Evolutionary conservation across 1,284 basidiomycete species (phyloP).

Genomic region (Apiotrichum akiyoshidainum): DNA sequence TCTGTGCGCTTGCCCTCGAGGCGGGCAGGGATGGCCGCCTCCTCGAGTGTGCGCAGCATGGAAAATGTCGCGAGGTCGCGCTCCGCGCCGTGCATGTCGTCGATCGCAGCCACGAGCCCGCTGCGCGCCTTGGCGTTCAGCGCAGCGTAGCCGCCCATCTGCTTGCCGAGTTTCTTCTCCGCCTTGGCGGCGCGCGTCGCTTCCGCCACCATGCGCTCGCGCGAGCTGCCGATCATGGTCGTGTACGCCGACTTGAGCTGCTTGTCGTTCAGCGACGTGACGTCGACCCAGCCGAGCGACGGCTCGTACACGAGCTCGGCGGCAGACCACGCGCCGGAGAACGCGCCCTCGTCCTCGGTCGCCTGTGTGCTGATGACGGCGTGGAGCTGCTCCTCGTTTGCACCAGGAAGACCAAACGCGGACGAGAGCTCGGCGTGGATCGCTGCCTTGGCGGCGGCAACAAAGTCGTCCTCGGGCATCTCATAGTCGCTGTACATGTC

Average conservation of each 20-base stretch:
- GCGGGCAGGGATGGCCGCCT: conserved; percentile 68
- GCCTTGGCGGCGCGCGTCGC: conserved; percentile 75
- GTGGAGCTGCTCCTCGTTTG: conserved; percentile 71
- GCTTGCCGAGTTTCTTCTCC: conserved; percentile 87
- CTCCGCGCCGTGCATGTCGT: conserved; percentile 64
- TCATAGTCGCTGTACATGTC: conserved; percentile 69
- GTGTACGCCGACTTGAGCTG: conserved; percentile 66
- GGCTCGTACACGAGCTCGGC: conserved; percentile 64
- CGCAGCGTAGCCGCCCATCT: conserved; percentile 84
- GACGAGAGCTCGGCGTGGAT: conserved; percentile 78
- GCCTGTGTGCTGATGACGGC: conserved; percentile 65
- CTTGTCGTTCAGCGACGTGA: conserved; percentile 58
- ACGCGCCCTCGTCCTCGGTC: conserved; percentile 60
- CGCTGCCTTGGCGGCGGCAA: conserved; percentile 67
- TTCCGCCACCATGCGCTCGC: conserved; percentile 75
- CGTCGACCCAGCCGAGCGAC: conserved; percentile 65
- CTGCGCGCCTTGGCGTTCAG: conserved; percentile 68
- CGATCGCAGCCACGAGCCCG: conserved; percentile 65
- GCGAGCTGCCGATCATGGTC: conserved; percentile 61
- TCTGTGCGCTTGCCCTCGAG: conserved; percentile 74
- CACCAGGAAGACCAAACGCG: conserved; percentile 78
- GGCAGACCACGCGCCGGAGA: conserved; percentile 65
- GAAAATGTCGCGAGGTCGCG: conserved; percentile 75
- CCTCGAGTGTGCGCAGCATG: conserved; percentile 67
- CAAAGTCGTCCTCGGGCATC: conserved; percentile 70